Conservation (phyloP, 2,329 filamentous ascomycete species). For the Botrytis medusae region DNA sequence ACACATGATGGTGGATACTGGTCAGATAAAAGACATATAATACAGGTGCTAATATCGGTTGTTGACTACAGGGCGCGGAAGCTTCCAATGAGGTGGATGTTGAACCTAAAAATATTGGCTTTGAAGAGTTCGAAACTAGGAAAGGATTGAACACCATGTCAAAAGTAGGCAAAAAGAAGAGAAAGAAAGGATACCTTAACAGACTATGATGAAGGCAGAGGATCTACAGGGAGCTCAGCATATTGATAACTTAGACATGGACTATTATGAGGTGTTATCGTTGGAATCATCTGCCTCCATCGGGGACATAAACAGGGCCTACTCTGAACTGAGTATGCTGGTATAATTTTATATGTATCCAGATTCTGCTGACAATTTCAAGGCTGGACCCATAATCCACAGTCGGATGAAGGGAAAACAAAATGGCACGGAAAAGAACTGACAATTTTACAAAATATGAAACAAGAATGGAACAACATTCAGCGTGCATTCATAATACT, state of each 20-base stretch:
- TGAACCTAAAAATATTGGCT: neutral
- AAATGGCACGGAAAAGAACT: neutral
- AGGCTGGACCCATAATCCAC: neutral
- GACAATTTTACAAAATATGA: neutral
- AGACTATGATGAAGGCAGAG: neutral
- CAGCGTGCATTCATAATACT: neutral
- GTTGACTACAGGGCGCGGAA: neutral
- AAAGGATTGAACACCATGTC: neutral
- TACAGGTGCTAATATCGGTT: neutral
- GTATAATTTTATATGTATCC: neutral
- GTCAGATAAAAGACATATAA: neutral
- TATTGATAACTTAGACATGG: neutral
- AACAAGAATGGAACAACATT: slow-evolving; percentile 1
- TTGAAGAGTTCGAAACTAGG: neutral
- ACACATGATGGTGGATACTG: neutral
- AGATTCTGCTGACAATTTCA: neutral
- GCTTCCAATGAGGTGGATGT: neutral
- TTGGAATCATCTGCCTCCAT: slow-evolving; percentile 6
- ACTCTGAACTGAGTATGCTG: neutral
- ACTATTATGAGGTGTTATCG: neutral
- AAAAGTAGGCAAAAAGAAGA: neutral
- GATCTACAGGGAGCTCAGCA: neutral
- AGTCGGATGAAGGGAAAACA: neutral
- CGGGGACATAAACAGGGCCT: neutral
- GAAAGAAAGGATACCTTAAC: too few relatives aligned